Percentiles rank a stretch among this genome's conserved stretches.
phyloP scores from a whole-genome alignment of 371 early-diverging fungal genomes.

The Rhizopus delemar region DNA sequence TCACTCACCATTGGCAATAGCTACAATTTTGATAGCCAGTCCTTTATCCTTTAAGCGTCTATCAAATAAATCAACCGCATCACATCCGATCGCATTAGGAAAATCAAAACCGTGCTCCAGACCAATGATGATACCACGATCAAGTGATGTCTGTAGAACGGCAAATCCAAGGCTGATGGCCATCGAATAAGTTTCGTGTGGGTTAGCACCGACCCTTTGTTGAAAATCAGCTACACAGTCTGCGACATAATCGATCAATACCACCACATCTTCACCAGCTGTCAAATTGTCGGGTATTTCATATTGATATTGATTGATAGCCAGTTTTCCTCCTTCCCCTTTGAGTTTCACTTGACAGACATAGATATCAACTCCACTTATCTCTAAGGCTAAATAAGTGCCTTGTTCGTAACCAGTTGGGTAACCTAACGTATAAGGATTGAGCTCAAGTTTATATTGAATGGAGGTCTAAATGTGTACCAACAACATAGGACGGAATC shows the following conservation, averaged over 20 bases:
- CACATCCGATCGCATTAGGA: conserved; percentile 45
- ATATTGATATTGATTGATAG: conserved; percentile 65
- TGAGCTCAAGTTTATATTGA: too few species aligned
- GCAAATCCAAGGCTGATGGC: conserved; percentile 51
- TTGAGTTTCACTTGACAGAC: conserved; percentile 55
- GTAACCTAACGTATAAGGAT: conserved; percentile 27
- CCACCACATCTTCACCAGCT: conserved; percentile 45
- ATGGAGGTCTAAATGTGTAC: conserved; percentile 15
- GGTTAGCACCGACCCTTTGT: conserved; percentile 27
- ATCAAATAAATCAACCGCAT: conserved; percentile 44
- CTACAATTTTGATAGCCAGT: conserved; percentile 45
- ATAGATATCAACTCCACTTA: conserved; percentile 76
- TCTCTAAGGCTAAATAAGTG: conserved; percentile 86
- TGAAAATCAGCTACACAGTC: conserved; percentile 52
- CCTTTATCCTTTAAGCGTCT: conserved; percentile 41
- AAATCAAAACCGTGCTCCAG: conserved; percentile 49
- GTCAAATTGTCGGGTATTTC: conserved; percentile 83
- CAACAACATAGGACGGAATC: conserved; percentile 54
- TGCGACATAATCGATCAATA: conserved; percentile 48
- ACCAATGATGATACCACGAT: conserved; percentile 41
- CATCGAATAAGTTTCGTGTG: conserved; percentile 30
- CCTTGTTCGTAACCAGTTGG: conserved; percentile 88
- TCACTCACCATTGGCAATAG: conserved; percentile 53
- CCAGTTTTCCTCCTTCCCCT: conserved; percentile 49
- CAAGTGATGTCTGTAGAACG: conserved; percentile 43